Evolutionary conservation across 331 rosid genomes (phyloP), one percentile per base, ranked within the genome.

Genomic region (Dryas integrifolia): DNA sequence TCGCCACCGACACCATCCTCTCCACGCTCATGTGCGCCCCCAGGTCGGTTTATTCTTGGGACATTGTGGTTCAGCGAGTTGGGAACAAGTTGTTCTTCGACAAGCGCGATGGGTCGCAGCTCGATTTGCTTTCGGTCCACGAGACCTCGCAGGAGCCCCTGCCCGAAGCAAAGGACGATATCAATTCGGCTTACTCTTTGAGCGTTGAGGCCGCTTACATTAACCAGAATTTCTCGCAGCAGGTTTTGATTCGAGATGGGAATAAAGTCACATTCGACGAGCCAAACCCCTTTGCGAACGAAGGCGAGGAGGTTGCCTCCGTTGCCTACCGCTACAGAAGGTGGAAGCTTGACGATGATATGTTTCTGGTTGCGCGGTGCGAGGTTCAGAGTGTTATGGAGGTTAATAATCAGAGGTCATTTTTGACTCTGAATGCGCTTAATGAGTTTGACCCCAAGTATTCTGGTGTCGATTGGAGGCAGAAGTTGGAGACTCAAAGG

Each of bases 401-500:
- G 55, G 67, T 90, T 40, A 90, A 90, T 65, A 89, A 89, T 69
- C 96, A 90, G 72, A 86, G 88, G 86, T 90, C 96, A 0, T 93
- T 90, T 84, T 85, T 93, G 77, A 93, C 97, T 6, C 68, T 93
- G 85, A 93, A 93, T 81, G 98, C 98, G 0, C 83, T 93, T 15
- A 93, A 90, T 76, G 96, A 89, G 69, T 93, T 93, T 67, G 98
- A 93, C 81, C 84, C 92, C 4, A 93, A 93, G 73, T 93, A 93
- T 80, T 93, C 98, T 0, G 96, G 98, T 21, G 90, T 92, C 1
- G 96, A 93, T 69, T 93, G 98, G 97, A 84, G 97, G 70, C 97
- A 89, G 96, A 93, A 93, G 79, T 76, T 93, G 78, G 98, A 93
- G 89, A 93, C 97, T 2, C 98, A 93, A 63, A 85, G 98, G 79